Conservation (phyloP, 2,329 filamentous ascomycete species). For the Alternaria brassicae region DNA sequence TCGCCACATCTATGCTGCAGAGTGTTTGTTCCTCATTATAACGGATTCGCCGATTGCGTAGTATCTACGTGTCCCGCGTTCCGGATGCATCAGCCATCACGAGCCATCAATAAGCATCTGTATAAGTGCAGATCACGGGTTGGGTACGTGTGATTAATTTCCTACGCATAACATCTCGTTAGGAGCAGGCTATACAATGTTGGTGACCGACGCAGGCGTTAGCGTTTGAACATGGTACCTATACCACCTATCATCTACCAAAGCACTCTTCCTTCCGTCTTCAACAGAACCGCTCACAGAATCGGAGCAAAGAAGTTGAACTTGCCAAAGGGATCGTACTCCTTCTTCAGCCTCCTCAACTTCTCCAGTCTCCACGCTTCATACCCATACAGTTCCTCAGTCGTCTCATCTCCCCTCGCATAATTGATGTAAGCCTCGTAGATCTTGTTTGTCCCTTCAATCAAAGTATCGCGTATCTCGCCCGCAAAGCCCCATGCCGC, state of each 20-base stretch:
- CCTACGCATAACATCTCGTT: not conserved
- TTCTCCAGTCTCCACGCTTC: constrained; percentile 45
- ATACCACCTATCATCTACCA: not conserved
- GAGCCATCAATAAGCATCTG: constrained; percentile 12
- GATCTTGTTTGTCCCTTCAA: constrained; percentile 16
- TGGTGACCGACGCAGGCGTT: not conserved
- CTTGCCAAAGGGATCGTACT: constrained; percentile 42
- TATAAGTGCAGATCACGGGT: constrained; percentile 13
- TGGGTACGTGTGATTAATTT: not conserved
- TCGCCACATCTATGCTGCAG: constrained; percentile 26
- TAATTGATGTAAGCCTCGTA: constrained; percentile 46
- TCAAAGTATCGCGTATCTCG: constrained; percentile 16
- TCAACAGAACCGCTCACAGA: not conserved
- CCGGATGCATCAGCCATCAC: constrained; percentile 1
- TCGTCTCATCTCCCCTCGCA: constrained; percentile 36
- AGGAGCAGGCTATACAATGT: not conserved
- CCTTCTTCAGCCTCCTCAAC: constrained; percentile 41
- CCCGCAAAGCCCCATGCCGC: constrained; percentile 17
- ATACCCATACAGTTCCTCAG: constrained; percentile 44
- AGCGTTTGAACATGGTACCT: not conserved
- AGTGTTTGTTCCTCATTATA: constrained; percentile 34
- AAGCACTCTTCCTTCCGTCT: not conserved
- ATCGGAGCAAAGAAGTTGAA: constrained; percentile 44
- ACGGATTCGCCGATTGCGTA: constrained; percentile 5
- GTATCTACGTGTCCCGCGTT: not conserved